A percentile compares a stretch with the other conserved stretches of the same genome.
Conservation (phyloP, 2,329 filamentous ascomycete species). For the Monascus ruber region DNA sequence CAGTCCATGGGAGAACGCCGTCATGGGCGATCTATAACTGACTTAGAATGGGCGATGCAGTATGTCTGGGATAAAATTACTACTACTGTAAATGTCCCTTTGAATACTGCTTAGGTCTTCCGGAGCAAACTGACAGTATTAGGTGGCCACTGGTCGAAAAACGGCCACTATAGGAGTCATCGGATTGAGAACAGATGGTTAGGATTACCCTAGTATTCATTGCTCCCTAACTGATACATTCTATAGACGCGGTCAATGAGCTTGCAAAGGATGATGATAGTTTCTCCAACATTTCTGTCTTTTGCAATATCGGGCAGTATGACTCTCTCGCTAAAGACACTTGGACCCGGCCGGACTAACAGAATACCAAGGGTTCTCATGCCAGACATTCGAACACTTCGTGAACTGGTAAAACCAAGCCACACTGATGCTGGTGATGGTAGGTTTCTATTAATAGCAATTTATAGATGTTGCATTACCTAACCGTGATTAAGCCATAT, state of each 20-base stretch:
- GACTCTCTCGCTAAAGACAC: constrained; percentile 32
- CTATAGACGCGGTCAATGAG: constrained; percentile 52
- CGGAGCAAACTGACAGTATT: not conserved
- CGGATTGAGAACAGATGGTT: constrained; percentile 65
- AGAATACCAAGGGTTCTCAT: constrained; percentile 45
- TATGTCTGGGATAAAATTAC: constrained; percentile 94
- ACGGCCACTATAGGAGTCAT: constrained; percentile 68
- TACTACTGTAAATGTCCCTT: constrained; percentile 47
- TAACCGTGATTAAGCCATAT: constrained; percentile 45
- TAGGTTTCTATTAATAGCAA: constrained; percentile 10
- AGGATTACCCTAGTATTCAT: constrained; percentile 7
- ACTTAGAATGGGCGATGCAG: constrained; percentile 79
- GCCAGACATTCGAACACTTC: constrained; percentile 56
- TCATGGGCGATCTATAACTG: constrained; percentile 60
- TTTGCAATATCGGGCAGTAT: constrained; percentile 54
- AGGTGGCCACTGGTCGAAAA: constrained; percentile 58
- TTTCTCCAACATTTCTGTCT: constrained; percentile 70
- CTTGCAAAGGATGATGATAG: constrained; percentile 51
- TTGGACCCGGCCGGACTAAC: constrained; percentile 3
- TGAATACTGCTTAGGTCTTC: not conserved
- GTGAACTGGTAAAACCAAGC: constrained; percentile 54
- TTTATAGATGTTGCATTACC: not conserved
- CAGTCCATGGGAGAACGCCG: constrained; percentile 66
- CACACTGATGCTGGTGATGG: constrained; percentile 62
- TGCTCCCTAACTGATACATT: not conserved